Evolutionary conservation across 306 rosid species (phyloP).

Genomic region (Vigna reflexopilosa): DNA sequence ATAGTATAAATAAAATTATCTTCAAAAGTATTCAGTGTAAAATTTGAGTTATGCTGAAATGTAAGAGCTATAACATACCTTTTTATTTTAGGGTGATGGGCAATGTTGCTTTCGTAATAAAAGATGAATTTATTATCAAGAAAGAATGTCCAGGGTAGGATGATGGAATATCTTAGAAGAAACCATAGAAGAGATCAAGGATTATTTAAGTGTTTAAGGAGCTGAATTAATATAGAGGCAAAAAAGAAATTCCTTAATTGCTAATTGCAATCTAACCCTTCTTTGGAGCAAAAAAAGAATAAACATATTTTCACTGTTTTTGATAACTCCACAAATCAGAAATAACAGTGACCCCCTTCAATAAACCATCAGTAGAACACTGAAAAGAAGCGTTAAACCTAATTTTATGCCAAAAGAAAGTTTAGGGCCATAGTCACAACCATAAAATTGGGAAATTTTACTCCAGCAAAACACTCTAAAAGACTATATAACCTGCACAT

Average conservation of each 20-base stretch:
- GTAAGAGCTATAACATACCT: background rate
- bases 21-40: conserved; percentile 2
- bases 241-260: too few relatives aligned
- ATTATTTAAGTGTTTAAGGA: background rate
- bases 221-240: background rate
- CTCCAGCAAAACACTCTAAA: too few relatives aligned
- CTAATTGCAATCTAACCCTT: background rate
- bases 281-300: too few relatives aligned
- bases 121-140: background rate
- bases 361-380: background rate
- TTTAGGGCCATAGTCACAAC: background rate
- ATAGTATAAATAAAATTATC: conserved; percentile 8
- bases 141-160: background rate
- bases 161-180: background rate
- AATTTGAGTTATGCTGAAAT: conserved; percentile 4
- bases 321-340: background rate
- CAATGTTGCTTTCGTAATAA: background rate
- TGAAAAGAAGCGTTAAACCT: background rate
- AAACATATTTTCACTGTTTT: background rate
- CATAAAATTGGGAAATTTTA: background rate
- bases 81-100: background rate
- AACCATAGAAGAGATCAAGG: background rate
- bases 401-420: background rate
- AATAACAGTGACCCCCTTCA: background rate
- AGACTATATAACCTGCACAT: too few relatives aligned